Evolutionary conservation across 768 basidiomycete genomes (phyloP).

Genomic region (Nidularia sp.): DNA sequence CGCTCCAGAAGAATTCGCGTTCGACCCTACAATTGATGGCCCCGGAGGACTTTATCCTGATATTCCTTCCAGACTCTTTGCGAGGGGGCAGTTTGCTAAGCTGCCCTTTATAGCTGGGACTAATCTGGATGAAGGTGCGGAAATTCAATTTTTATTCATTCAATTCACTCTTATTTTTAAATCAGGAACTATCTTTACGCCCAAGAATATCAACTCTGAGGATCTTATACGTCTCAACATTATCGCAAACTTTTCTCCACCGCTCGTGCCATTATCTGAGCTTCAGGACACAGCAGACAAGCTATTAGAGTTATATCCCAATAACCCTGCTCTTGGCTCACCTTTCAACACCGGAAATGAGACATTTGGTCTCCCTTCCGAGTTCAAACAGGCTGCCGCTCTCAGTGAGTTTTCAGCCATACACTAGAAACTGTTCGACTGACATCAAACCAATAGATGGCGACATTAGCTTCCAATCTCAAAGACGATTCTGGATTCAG

Average conservation of each 20-base stretch:
- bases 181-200: slow-evolving; percentile 27
- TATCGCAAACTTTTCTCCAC: slow-evolving; percentile 18
- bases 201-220: slow-evolving; percentile 15
- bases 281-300: slow-evolving; percentile 12
- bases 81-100: slow-evolving; percentile 25
- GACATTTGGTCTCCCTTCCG: slow-evolving; percentile 35
- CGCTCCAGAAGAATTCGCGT: slow-evolving; percentile 23
- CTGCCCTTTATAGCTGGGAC: slow-evolving; percentile 43
- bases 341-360: slow-evolving; percentile 41
- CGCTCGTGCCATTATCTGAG: slow-evolving; percentile 11
- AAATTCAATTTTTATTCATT: neutral
- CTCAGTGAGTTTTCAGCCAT: slow-evolving; percentile 23
- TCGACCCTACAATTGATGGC: slow-evolving; percentile 37
- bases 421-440: neutral
- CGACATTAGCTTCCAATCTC: slow-evolving; percentile 33
- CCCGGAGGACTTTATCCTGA: slow-evolving; percentile 32
- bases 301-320: slow-evolving; percentile 35
- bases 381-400: slow-evolving; percentile 29
- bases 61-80: slow-evolving; percentile 26
- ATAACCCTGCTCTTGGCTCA: slow-evolving; percentile 35
- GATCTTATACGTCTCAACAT: slow-evolving; percentile 11
- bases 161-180: neutral
- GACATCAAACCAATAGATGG: slow-evolving; percentile 15
- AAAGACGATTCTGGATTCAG: slow-evolving; percentile 32
- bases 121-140: slow-evolving; percentile 39